These are phyloP conservation scores for Flaveria trinervia DNA, from an alignment of 129 eudicot genomes.

Conservation along the genomic window DNA sequence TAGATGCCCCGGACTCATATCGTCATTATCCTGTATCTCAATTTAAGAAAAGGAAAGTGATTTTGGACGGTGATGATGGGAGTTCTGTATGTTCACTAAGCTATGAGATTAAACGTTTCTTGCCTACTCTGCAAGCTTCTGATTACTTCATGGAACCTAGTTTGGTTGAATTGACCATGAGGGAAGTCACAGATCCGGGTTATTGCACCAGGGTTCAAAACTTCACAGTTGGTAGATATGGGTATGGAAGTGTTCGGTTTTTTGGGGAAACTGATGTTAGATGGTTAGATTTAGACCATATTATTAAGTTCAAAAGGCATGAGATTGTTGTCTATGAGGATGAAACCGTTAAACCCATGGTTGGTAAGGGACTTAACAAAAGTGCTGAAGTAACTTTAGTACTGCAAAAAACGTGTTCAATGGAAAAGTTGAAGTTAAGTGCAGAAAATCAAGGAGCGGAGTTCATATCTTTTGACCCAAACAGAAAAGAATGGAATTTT, in stretches of 20 bases:
- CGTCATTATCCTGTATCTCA: conserved; percentile 36
- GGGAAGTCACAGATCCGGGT: conserved; percentile 67
- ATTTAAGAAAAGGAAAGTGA: conserved; percentile 63
- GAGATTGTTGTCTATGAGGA: conserved; percentile 82
- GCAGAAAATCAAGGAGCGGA: conserved; percentile 83
- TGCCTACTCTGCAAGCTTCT: conserved; percentile 62
- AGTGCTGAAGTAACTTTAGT: conserved; percentile 78
- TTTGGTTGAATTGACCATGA: conserved; percentile 51
- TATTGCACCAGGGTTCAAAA: conserved; percentile 61
- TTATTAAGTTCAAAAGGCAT: conserved; percentile 64
- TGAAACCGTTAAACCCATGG: conserved; percentile 65
- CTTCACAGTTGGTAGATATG: conserved; percentile 81
- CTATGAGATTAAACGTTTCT: conserved; percentile 25
- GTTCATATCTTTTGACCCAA: conserved; percentile 65
- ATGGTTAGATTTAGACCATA: conserved; percentile 65
- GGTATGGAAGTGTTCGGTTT: conserved; percentile 69
- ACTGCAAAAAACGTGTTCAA: conserved; percentile 40
- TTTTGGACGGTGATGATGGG: conserved; percentile 33
- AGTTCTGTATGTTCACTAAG: conserved; percentile 30
- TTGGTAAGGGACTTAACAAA: conserved; percentile 92
- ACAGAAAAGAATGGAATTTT: conserved; percentile 73
- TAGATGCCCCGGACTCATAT: conserved; percentile 32
- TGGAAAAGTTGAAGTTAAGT: conserved; percentile 49
- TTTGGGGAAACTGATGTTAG: conserved; percentile 88
- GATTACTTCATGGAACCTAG: conserved; percentile 80